phyloP scores from a whole-genome alignment of 495 filamentous ascomycete species.

The Apodospora peruviana region DNA sequence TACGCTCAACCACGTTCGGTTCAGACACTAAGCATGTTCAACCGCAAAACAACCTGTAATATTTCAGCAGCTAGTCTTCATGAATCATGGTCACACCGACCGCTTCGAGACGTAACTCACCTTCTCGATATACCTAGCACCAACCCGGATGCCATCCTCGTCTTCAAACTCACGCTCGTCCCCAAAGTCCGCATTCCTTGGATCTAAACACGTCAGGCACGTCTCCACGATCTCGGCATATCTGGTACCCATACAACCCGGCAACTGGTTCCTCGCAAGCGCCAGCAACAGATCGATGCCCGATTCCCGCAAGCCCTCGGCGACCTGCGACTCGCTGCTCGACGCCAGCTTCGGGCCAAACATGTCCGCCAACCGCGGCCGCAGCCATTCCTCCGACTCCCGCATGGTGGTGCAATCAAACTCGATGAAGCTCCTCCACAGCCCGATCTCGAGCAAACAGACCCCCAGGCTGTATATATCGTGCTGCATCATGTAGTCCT shows the following conservation, averaged over 20 bases:
- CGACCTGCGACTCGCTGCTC: neutral
- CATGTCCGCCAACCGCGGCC: neutral
- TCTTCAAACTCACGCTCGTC: slow-evolving; percentile 42
- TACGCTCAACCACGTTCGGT: too few relatives aligned
- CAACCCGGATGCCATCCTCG: slow-evolving; percentile 42
- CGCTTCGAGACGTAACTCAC: slow-evolving; percentile 2
- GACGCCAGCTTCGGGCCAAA: neutral
- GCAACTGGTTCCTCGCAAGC: slow-evolving; percentile 36
- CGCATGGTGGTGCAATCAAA: slow-evolving; percentile 8
- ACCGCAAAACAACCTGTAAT: neutral
- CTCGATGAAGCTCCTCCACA: slow-evolving; percentile 48
- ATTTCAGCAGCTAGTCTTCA: too few relatives aligned
- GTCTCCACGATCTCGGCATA: slow-evolving; percentile 45
- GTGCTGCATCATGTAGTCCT: slow-evolving; percentile 52
- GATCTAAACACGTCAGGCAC: slow-evolving; percentile 54
- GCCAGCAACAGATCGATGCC: slow-evolving; percentile 34
- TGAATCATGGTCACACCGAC: neutral
- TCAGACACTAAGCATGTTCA: neutral
- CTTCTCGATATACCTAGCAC: slow-evolving; percentile 45
- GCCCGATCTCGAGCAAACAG: slow-evolving; percentile 52
- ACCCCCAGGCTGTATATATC: slow-evolving; percentile 51
- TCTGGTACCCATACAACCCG: slow-evolving; percentile 40
- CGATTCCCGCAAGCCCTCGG: neutral
- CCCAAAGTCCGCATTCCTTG: slow-evolving; percentile 41
- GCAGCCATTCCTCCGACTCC: neutral